A percentile compares a stretch with the other conserved stretches of the same genome.
These are phyloP conservation scores for Gamsiella multidivaricata DNA, from an alignment of 192 early-diverging fungal genomes.

Conservation along the genomic window DNA sequence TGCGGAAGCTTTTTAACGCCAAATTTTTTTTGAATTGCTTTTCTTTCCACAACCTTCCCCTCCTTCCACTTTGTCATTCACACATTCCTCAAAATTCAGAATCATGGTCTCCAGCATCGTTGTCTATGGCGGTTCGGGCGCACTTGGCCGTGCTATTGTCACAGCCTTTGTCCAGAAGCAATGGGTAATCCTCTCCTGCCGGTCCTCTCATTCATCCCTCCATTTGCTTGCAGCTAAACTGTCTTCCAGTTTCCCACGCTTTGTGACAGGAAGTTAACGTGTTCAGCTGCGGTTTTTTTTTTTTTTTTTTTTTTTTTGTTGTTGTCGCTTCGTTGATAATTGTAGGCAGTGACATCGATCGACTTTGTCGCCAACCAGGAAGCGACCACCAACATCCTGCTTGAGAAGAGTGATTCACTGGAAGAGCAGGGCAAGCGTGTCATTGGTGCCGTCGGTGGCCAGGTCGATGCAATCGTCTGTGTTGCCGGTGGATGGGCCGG, in stretches of 20 bases:
- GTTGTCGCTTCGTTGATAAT: too few relatives aligned
- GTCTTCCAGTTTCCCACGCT: too few relatives aligned
- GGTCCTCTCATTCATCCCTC: too few relatives aligned
- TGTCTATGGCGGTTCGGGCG: constrained; percentile 92
- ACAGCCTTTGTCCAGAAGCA: constrained; percentile 74
- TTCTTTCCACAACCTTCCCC: background rate
- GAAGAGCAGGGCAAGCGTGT: constrained; percentile 72
- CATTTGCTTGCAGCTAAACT: background rate
- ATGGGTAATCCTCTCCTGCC: constrained; percentile 74
- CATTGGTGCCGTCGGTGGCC: constrained; percentile 56
- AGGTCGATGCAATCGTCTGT: constrained; percentile 87
- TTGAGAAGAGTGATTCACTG: constrained; percentile 61
- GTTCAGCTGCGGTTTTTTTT: background rate
- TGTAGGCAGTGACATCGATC: constrained; percentile 79
- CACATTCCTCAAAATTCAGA: constrained; percentile 1
- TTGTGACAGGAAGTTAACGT: too few relatives aligned
- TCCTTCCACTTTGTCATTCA: background rate
- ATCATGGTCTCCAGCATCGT: constrained; percentile 70
- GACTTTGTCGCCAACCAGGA: constrained; percentile 79
- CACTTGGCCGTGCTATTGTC: constrained; percentile 85
- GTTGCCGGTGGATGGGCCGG: constrained; percentile 98
- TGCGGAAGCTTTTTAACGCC: too few relatives aligned
- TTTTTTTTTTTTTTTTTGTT: background rate
- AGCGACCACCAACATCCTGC: constrained; percentile 77
- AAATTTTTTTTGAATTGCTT: background rate